Percentiles rank a stretch among this genome's conserved stretches.
phyloP scores from a whole-genome alignment of 495 filamentous ascomycete species.

The Hypoxylon subgilvum region DNA sequence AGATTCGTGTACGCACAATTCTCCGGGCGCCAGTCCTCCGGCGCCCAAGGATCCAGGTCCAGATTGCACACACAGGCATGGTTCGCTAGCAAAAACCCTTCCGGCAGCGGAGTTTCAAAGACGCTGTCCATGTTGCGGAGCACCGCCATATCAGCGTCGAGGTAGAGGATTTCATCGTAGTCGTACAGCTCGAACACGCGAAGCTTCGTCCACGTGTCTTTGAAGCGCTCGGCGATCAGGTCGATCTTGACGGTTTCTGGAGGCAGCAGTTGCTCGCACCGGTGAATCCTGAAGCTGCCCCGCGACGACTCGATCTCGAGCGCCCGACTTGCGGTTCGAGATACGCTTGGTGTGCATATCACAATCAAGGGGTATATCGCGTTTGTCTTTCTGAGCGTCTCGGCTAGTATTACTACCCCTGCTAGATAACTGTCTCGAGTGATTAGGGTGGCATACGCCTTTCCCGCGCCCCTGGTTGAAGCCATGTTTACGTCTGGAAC shows the following conservation, averaged over 20 bases:
- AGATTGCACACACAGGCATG: conserved; percentile 61
- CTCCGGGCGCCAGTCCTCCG: conserved; percentile 50
- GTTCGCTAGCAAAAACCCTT: conserved; percentile 55
- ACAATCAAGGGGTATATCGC: conserved; percentile 56
- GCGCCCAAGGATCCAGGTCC: conserved; percentile 55
- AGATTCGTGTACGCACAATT: conserved; percentile 59
- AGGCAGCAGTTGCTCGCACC: conserved; percentile 44
- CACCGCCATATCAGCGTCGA: conserved; percentile 61
- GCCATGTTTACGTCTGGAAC: background rate
- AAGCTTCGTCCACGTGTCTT: conserved; percentile 64
- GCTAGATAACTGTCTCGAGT: conserved; percentile 58
- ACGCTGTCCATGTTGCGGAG: conserved; percentile 54
- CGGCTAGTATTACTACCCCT: conserved; percentile 55
- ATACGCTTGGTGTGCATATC: conserved; percentile 50
- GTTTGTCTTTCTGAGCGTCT: conserved; percentile 52
- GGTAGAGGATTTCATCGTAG: conserved; percentile 50
- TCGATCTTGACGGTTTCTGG: conserved; percentile 24
- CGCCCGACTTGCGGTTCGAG: conserved; percentile 33
- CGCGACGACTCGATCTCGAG: conserved; percentile 45
- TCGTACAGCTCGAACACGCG: conserved; percentile 55
- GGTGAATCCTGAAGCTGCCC: conserved; percentile 43
- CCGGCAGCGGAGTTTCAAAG: conserved; percentile 42
- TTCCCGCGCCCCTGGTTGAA: background rate
- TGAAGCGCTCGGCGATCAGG: conserved; percentile 54
- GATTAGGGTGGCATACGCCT: conserved; percentile 55